Percentiles rank a stretch among this genome's conserved stretches.
Evolutionary conservation across 768 basidiomycete genomes (phyloP).

Genomic region (Lentinula sp.): DNA sequence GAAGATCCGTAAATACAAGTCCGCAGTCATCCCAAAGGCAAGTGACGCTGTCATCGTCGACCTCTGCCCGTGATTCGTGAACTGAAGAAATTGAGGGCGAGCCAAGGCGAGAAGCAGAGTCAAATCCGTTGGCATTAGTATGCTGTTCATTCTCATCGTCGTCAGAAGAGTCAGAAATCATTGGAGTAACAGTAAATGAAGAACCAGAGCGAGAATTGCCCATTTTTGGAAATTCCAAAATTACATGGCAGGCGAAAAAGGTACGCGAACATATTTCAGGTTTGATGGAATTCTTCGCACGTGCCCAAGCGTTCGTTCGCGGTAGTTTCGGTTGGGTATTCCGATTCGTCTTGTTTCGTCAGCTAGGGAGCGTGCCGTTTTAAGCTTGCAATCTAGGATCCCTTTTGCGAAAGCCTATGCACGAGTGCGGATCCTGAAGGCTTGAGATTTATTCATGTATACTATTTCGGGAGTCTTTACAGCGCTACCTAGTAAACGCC

Average conservation of each 20-base stretch:
- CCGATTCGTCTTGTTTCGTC: too few relatives aligned
- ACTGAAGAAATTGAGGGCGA: conserved; percentile 26
- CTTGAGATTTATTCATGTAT: too few relatives aligned
- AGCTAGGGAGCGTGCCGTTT: too few relatives aligned
- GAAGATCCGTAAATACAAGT: conserved; percentile 63
- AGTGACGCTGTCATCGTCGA: conserved; percentile 47
- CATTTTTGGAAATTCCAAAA: not conserved
- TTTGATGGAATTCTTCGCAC: not conserved
- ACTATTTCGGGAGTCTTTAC: too few relatives aligned
- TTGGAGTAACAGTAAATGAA: conserved; percentile 14
- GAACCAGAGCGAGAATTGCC: conserved; percentile 10
- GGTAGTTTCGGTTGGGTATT: not conserved
- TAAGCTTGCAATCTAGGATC: too few relatives aligned
- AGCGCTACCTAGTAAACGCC: too few relatives aligned
- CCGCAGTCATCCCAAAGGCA: conserved; percentile 87
- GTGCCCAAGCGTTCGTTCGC: not conserved
- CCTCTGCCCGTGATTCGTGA: conserved; percentile 8
- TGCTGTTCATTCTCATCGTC: not conserved
- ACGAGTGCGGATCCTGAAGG: too few relatives aligned
- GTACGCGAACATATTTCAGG: not conserved
- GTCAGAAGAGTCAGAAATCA: conserved; percentile 11
- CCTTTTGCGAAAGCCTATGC: too few relatives aligned
- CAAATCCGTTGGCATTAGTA: not conserved
- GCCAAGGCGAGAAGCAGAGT: conserved; percentile 30
- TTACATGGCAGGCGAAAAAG: not conserved